These are phyloP conservation scores for Jimgerdemannia flammicorona DNA, from an alignment of 192 early-diverging fungal genomes.

Conservation along the genomic window DNA sequence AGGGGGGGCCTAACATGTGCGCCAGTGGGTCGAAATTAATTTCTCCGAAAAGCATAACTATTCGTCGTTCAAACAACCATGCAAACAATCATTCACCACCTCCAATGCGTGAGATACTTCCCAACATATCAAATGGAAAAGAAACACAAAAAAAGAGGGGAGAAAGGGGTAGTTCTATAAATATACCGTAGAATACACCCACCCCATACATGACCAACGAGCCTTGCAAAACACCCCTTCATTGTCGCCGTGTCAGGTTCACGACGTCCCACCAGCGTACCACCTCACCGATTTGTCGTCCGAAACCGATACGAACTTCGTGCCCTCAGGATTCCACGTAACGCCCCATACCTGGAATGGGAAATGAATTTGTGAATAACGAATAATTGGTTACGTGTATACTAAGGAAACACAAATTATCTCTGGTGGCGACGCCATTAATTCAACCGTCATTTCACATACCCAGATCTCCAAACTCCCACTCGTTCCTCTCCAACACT, in stretches of 20 bases:
- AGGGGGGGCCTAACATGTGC: not conserved
- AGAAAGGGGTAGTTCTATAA: no score
- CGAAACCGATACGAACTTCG: slow-evolving; percentile 65
- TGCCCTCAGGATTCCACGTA: slow-evolving; percentile 74
- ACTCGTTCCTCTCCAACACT: not conserved
- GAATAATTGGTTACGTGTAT: not conserved
- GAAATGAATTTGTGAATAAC: slow-evolving; percentile 8
- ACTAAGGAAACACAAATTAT: not conserved
- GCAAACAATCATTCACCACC: not conserved
- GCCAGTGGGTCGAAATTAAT: not conserved
- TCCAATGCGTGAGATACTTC: not conserved
- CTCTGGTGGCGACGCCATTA: not conserved
- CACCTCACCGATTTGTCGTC: slow-evolving; percentile 62
- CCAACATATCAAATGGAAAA: not conserved
- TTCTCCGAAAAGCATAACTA: no score
- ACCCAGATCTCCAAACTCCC: not conserved
- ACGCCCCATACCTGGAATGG: slow-evolving; percentile 71
- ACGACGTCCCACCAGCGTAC: slow-evolving; percentile 37
- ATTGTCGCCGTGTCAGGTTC: not conserved
- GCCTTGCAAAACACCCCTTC: not conserved
- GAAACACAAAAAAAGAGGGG: not conserved
- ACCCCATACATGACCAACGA: not conserved
- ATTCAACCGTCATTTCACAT: not conserved
- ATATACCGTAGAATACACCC: not conserved
- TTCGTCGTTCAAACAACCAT: no score